These are phyloP conservation scores for Candida sanyaensis DNA, from an alignment of 1,139 yeast species.

Conservation along the genomic window DNA sequence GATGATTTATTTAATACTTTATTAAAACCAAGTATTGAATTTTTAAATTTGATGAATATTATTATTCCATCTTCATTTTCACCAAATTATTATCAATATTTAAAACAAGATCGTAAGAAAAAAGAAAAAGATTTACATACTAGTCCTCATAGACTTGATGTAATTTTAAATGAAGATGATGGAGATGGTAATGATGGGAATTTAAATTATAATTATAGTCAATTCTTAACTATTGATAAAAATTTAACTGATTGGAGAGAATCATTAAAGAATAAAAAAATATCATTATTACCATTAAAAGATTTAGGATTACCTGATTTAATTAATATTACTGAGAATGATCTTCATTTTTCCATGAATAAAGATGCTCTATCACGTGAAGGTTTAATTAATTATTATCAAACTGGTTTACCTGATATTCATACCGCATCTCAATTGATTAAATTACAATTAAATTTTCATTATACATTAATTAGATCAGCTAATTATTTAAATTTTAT, in stretches of 20 bases:
- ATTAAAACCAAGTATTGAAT: conserved; percentile 47
- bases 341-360: conserved; percentile 36
- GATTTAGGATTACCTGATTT: conserved; percentile 40
- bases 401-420: conserved; percentile 41
- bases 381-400: conserved; percentile 30
- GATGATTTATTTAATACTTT: conserved; percentile 42
- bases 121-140: conserved; percentile 25
- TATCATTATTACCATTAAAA: conserved; percentile 34
- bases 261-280: conserved; percentile 31
- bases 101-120: conserved; percentile 28
- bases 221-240: conserved; percentile 46
- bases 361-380: conserved; percentile 28
- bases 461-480: conserved; percentile 44
- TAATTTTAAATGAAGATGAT: conserved; percentile 51
- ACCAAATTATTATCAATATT: conserved; percentile 49
- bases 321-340: conserved; percentile 23
- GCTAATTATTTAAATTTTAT: conserved; percentile 49
- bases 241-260: conserved; percentile 47
- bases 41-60: conserved; percentile 45
- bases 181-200: conserved; percentile 56
- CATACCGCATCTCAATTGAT: conserved; percentile 44
- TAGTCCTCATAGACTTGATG: conserved; percentile 33
- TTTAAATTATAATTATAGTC: conserved; percentile 48
- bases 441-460: conserved; percentile 47
- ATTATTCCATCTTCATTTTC: conserved; percentile 53